phyloP scores from a whole-genome alignment of 1,284 basidiomycete genomes.

The Phylloboletellus chloephorus region DNA sequence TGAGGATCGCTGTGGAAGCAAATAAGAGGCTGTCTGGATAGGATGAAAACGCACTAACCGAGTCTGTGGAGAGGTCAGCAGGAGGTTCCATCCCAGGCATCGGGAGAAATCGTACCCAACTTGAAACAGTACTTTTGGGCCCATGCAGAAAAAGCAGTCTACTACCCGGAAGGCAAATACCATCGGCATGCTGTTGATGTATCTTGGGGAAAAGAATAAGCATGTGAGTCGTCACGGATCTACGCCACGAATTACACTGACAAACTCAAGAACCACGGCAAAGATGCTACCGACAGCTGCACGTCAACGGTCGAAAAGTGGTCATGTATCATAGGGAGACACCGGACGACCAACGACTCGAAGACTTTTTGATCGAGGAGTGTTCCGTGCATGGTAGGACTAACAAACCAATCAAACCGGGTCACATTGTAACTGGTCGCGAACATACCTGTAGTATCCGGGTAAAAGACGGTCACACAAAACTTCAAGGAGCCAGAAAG shows the following conservation, averaged over 20 bases:
- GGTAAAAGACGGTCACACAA: constrained; percentile 93
- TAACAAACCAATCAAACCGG: constrained; percentile 30
- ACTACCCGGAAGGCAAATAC: constrained; percentile 98
- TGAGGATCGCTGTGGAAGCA: constrained; percentile 73
- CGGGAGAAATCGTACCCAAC: constrained; percentile 63
- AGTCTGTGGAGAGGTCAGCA: constrained; percentile 32
- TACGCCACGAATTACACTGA: constrained; percentile 37
- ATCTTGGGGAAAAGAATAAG: constrained; percentile 42
- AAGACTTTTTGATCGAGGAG: constrained; percentile 97
- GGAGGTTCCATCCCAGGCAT: background rate
- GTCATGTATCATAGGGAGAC: constrained; percentile 89
- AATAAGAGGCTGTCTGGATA: constrained; percentile 9
- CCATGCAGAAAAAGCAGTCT: constrained; percentile 99
- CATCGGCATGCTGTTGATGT: constrained; percentile 99
- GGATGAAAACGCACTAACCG: constrained; percentile 34
- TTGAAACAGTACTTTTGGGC: constrained; percentile 97
- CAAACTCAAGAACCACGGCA: constrained; percentile 98
- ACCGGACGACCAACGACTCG: constrained; percentile 90
- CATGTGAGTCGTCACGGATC: background rate
- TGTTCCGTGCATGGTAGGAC: constrained; percentile 98
- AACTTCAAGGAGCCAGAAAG: constrained; percentile 96
- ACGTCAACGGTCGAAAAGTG: constrained; percentile 92
- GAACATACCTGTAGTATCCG: constrained; percentile 87
- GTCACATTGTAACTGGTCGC: background rate
- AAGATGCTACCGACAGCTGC: constrained; percentile 92